Evolutionary conservation across 371 early-diverging fungal genomes (phyloP), one percentile per base, ranked within the genome.

Genomic region (Encephalitozoon cuniculi): DNA sequence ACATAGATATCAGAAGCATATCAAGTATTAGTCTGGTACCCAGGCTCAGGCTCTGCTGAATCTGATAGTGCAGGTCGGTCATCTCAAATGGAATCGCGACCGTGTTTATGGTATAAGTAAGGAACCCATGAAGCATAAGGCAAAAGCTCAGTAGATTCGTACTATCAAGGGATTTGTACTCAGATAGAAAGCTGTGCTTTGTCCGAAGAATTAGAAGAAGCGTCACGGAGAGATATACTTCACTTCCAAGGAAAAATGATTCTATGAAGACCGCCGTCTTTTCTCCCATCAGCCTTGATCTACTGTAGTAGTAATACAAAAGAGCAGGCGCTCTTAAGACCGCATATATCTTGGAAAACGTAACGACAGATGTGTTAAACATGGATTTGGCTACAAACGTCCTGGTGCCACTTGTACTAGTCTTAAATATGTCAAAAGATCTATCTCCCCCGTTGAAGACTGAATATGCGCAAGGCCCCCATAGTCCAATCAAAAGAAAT

Each of bases 381-480:
- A 73, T 49, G 26, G 44, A 46, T 39, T 52, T 73, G 30, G 65
- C 30, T 37, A 64, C 52, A 64, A 59, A 73, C 0, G 46, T 44
- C 12, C 49, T 64, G 1, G 26, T 30, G 0, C 37, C 37, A 21
- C 52, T 43, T n/a, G 34, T 11, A 18, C 26, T 55, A 26, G 40
- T 64, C 15, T 18, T 40, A 59, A 71, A 71, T 39, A 71, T 41
- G 28, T 53, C 53, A 39, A 54, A 63, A 26, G 52, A 30, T 15
- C 28, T 11, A 46, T 59, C 37, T 23, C 43, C 44, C 15, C 63
- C 28, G 11, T 74, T 74, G 34, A 66, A 54, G 12, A 53, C 64
- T 4, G 74, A 74, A 59, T 75, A 68, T 59, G 65, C 39, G 63
- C 75, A 68, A 12, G 75, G 75, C 11, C 67, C 68, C 68, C 68